A percentile compares a stretch with the other conserved stretches of the same genome.
Conservation (phyloP, 2,329 filamentous ascomycete species). For the Teratosphaeria nubilosa region DNA sequence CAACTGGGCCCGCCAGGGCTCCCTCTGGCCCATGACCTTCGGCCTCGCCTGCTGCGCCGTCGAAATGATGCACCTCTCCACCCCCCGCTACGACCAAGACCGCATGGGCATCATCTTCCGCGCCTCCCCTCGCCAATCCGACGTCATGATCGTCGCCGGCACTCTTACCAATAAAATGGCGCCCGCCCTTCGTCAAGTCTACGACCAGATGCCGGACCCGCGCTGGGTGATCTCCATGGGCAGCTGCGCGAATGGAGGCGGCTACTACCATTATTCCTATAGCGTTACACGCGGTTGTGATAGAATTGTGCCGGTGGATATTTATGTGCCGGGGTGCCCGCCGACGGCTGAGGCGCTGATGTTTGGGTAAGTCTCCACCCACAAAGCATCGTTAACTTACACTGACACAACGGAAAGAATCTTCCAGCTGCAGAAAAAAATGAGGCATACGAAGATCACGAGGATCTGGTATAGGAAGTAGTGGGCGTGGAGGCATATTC, state of each 20-base stretch:
- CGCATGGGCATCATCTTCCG: slow-evolving; percentile 84
- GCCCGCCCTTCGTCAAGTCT: slow-evolving; percentile 74
- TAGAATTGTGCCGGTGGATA: slow-evolving; percentile 66
- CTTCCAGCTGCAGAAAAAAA: slow-evolving; percentile 69
- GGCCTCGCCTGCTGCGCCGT: slow-evolving; percentile 80
- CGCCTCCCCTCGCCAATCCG: slow-evolving; percentile 75
- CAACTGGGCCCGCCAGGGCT: slow-evolving; percentile 78
- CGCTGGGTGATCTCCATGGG: slow-evolving; percentile 78
- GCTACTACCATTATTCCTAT: slow-evolving; percentile 79
- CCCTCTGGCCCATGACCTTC: slow-evolving; percentile 82
- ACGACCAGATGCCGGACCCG: slow-evolving; percentile 89
- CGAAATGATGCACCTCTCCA: slow-evolving; percentile 89
- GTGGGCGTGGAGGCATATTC: not conserved
- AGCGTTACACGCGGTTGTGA: slow-evolving; percentile 66
- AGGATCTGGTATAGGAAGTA: slow-evolving; percentile 48
- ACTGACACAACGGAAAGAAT: slow-evolving; percentile 29
- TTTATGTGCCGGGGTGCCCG: slow-evolving; percentile 67
- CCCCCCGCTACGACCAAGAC: slow-evolving; percentile 82
- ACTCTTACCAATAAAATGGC: slow-evolving; percentile 97
- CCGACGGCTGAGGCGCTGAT: slow-evolving; percentile 44
- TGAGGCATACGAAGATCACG: slow-evolving; percentile 47
- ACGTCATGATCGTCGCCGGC: slow-evolving; percentile 88
- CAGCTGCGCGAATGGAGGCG: slow-evolving; percentile 72
- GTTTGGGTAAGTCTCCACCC: slow-evolving; percentile 31
- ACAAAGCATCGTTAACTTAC: not conserved